Base-by-base conservation (phyloP, 768 basidiomycete species). In the Asterophora lycoperdoides region DNA sequence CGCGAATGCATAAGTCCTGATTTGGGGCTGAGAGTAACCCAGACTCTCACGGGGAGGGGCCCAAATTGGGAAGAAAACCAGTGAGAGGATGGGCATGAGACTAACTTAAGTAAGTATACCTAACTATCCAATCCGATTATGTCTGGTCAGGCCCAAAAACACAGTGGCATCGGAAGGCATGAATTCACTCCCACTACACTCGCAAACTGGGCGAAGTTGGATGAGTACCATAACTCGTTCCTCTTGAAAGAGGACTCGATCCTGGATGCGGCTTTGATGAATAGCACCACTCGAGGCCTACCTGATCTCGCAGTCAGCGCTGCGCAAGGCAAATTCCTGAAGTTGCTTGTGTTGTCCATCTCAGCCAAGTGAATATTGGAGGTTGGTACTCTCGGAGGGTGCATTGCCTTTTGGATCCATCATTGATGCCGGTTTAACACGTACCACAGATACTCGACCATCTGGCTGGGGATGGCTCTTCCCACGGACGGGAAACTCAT, bases 381-480 rank as follows among this genome's bases (percentile, higher is more conserved):
- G 57, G 75, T 87, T 41, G 84, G 83, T 0, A 84, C 83, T 6
- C 69, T 85, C 11, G 82, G 80, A 55, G 84, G 83, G 83, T 83
- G 53, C 41, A 60, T 56, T 17, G 28, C 2, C 15, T 33, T 17
- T 15, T 14, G 36, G 11, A 30, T 46, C 8, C 42, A 35, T n/a
- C n/a, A n/a, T 28, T 1, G 6, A 17, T 7, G 7, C 15, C n/a
- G 8, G 18, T 48, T 17, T 40, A 33, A 36, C 23, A 28, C 11
- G 15, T 37, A 6, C 10, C 30, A 8, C 40, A 77, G 71, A 4
- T 71, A 75, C 53, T 75, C 72, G 1, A 71, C 72, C 2, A 70
- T 75, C 26, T 76, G 68, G 67, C 63, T 74, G 3, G 77, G 71
- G 10, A 58, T 66, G 5, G 75, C 65, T 6, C 61, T 81, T n/a